phyloP scores from a whole-genome alignment of 2,329 filamentous ascomycete genomes.

The Coccinonectria pachysandricola region DNA sequence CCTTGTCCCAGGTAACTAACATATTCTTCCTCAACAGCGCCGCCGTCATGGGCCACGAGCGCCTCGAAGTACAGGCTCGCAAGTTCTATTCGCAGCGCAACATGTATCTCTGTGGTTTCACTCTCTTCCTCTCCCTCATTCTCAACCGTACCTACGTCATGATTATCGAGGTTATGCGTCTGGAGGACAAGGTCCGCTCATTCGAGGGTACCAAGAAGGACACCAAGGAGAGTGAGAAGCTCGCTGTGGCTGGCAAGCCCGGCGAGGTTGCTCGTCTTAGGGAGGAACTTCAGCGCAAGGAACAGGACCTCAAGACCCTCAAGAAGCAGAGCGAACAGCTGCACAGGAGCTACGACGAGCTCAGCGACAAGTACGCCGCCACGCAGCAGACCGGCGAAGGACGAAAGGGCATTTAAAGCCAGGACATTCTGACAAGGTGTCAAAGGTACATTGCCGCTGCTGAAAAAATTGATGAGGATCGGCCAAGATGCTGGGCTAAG shows the following conservation, averaged over 20 bases:
- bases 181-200: constrained; percentile 84
- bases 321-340: constrained; percentile 89
- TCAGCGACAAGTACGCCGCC: constrained; percentile 70
- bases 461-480: too few relatives aligned
- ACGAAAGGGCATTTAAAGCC: constrained; percentile 51
- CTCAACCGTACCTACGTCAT: constrained; percentile 98
- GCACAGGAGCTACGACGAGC: constrained; percentile 71
- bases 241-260: constrained; percentile 61
- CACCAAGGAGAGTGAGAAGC: constrained; percentile 59
- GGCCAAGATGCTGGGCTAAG: too few relatives aligned
- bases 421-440: too few relatives aligned
- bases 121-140: constrained; percentile 95
- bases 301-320: constrained; percentile 72
- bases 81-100: constrained; percentile 99
- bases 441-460: too few relatives aligned
- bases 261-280: constrained; percentile 63
- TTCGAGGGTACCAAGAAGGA: constrained; percentile 52
- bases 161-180: constrained; percentile 82
- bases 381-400: constrained; percentile 39
- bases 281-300: constrained; percentile 66
- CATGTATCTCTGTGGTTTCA: constrained; percentile 99
- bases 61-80: constrained; percentile 96
- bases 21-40: constrained; percentile 28
- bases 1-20: constrained; percentile 11
- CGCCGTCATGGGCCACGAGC: constrained; percentile 78